phyloP scores from a whole-genome alignment of 805 yeast genomes.

The Cyberlindnera xishuangbannaensis region DNA sequence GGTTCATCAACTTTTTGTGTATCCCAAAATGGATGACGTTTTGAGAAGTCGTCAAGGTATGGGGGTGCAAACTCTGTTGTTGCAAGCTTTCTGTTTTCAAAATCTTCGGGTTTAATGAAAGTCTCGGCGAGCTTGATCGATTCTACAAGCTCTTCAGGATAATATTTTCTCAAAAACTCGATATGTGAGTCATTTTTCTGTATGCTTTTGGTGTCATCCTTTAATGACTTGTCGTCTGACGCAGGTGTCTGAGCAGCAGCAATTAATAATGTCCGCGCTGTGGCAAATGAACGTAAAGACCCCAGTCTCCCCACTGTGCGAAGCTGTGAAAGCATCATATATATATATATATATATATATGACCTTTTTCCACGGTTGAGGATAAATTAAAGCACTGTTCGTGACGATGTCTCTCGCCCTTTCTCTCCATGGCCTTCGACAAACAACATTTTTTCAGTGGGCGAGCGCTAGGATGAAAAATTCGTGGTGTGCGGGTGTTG shows the following conservation, averaged over 20 bases:
- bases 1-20: constrained; percentile 44
- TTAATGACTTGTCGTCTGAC: constrained; percentile 2
- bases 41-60: constrained; percentile 63
- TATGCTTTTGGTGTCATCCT: constrained; percentile 1
- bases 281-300: constrained; percentile 7
- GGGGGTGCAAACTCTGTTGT: constrained; percentile 60
- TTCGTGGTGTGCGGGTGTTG: no score
- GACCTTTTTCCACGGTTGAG: no score
- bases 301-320: constrained; percentile 4
- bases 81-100: constrained; percentile 35
- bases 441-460: no score
- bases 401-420: no score
- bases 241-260: neutral
- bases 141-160: constrained; percentile 75
- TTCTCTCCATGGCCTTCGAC: no score
- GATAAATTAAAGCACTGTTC: no score
- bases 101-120: constrained; percentile 59
- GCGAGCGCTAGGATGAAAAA: no score
- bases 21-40: constrained; percentile 74
- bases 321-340: constrained; percentile 9
- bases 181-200: constrained; percentile 24
- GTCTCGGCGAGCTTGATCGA: constrained; percentile 79
- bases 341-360: no score
- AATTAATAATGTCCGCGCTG: constrained; percentile 4
- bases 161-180: constrained; percentile 55